Evolutionary conservation across 345 rosid species (phyloP).

Genomic region (Gossypium australe): DNA sequence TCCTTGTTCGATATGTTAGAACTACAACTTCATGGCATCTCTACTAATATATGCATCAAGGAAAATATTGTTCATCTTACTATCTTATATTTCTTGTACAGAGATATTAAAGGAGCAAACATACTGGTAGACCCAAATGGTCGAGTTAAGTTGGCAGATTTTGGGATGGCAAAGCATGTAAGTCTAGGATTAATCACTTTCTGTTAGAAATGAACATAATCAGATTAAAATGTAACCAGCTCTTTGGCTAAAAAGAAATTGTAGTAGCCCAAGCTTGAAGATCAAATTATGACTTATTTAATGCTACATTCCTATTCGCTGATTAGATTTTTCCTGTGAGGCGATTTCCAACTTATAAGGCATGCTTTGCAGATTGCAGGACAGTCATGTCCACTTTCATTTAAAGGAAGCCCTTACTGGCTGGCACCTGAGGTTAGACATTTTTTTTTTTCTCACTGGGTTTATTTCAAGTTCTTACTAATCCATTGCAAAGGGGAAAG

Average conservation of each 20-base stretch:
- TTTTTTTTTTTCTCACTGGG: constrained; percentile 3
- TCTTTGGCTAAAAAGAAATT: no score
- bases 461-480: not conserved
- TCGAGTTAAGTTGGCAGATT: constrained; percentile 74
- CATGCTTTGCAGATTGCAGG: constrained; percentile 59
- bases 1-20: constrained; percentile 1
- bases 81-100: constrained; percentile 23
- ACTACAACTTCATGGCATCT: not conserved
- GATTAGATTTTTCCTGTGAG: not conserved
- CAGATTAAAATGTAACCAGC: not conserved
- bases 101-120: constrained; percentile 85
- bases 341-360: not conserved
- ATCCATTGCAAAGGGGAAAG: not conserved
- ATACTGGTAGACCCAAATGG: constrained; percentile 71
- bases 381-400: constrained; percentile 69
- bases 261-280: not conserved
- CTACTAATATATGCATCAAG: not conserved
- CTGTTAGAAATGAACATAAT: not conserved
- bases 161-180: constrained; percentile 92
- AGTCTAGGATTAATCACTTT: constrained; percentile 24
- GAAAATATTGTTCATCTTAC: not conserved
- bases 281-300: not conserved
- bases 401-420: constrained; percentile 87
- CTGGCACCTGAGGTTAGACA: constrained; percentile 78
- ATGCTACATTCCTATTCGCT: not conserved